A percentile compares a stretch with the other conserved stretches of the same genome.
These are phyloP conservation scores for Cutaneotrichosporon cutaneum DNA, from an alignment of 1,284 basidiomycete species.

Conservation along the genomic window DNA sequence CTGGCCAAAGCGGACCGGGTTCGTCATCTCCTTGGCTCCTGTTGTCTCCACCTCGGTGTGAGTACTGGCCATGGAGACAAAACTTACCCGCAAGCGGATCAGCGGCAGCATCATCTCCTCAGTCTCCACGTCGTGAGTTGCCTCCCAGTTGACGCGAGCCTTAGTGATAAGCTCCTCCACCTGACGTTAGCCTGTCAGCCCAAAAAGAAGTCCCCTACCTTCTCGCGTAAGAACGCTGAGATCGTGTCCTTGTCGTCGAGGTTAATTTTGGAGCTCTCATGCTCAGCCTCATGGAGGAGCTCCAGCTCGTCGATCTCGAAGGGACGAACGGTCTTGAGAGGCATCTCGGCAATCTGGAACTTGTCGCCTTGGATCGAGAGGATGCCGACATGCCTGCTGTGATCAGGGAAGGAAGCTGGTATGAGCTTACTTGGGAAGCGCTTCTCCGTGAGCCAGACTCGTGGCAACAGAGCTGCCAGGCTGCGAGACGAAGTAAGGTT, in stretches of 20 bases:
- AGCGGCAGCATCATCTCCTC: constrained; percentile 78
- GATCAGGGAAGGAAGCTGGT: neutral
- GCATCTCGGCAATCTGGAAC: constrained; percentile 79
- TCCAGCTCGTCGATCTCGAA: constrained; percentile 87
- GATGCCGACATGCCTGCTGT: constrained; percentile 82
- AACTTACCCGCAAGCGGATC: constrained; percentile 72
- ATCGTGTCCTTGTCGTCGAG: constrained; percentile 76
- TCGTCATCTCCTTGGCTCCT: constrained; percentile 81
- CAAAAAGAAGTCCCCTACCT: too few relatives aligned
- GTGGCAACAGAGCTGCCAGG: constrained; percentile 96
- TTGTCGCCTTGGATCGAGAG: constrained; percentile 81
- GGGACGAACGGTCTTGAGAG: constrained; percentile 86
- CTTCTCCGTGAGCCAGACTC: constrained; percentile 83
- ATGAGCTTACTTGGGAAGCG: constrained; percentile 71
- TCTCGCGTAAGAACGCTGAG: constrained; percentile 70
- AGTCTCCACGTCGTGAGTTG: constrained; percentile 61
- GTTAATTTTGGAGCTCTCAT: constrained; percentile 64
- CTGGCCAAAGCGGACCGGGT: constrained; percentile 94
- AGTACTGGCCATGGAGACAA: neutral
- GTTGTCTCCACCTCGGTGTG: constrained; percentile 77
- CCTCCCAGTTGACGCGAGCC: constrained; percentile 76
- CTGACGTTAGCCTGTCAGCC: constrained; percentile 52
- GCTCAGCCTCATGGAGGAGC: constrained; percentile 71
- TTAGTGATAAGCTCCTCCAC: constrained; percentile 75
- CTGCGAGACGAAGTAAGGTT: constrained; percentile 87